These are phyloP conservation scores for Hymenoscyphus salicellus DNA, from an alignment of 2,329 filamentous ascomycete species.

Conservation along the genomic window DNA sequence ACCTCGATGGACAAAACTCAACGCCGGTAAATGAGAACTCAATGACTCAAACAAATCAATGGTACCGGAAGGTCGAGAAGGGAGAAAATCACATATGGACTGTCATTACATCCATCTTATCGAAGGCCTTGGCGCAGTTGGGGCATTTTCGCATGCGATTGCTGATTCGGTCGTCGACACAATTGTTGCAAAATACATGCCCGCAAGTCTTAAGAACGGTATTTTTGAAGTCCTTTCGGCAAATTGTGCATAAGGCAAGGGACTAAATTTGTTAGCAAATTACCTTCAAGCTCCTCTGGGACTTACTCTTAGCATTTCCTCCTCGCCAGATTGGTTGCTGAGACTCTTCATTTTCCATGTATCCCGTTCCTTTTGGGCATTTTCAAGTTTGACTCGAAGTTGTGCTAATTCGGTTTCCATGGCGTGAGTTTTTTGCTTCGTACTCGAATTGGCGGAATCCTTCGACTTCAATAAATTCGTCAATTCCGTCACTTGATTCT, in stretches of 20 bases:
- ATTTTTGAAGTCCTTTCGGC: conserved; percentile 90
- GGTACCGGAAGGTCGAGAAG: not conserved
- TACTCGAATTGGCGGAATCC: conserved; percentile 56
- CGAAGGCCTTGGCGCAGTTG: conserved; percentile 88
- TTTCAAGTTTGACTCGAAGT: conserved; percentile 71
- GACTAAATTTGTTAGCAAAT: conserved; percentile 49
- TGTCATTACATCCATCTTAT: conserved; percentile 83
- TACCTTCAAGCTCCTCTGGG: conserved; percentile 17
- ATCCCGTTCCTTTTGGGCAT: conserved; percentile 78
- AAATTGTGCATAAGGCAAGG: conserved; percentile 85
- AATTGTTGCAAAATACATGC: conserved; percentile 88
- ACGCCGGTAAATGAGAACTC: conserved; percentile 16
- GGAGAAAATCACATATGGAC: conserved; percentile 49
- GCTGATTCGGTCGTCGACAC: conserved; percentile 82
- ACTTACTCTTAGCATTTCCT: conserved; percentile 82
- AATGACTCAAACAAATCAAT: conserved; percentile 16
- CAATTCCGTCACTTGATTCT: conserved; percentile 73
- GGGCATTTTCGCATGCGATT: conserved; percentile 95
- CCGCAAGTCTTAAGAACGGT: conserved; percentile 91
- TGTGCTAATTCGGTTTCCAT: conserved; percentile 77
- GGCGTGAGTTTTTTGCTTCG: conserved; percentile 57
- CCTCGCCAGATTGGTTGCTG: conserved; percentile 76
- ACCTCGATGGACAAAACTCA: conserved; percentile 18
- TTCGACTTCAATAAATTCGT: conserved; percentile 72
- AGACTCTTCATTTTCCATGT: conserved; percentile 79